Evolutionary conservation across 345 rosid species (phyloP).

Genomic region (Salix purpurea): DNA sequence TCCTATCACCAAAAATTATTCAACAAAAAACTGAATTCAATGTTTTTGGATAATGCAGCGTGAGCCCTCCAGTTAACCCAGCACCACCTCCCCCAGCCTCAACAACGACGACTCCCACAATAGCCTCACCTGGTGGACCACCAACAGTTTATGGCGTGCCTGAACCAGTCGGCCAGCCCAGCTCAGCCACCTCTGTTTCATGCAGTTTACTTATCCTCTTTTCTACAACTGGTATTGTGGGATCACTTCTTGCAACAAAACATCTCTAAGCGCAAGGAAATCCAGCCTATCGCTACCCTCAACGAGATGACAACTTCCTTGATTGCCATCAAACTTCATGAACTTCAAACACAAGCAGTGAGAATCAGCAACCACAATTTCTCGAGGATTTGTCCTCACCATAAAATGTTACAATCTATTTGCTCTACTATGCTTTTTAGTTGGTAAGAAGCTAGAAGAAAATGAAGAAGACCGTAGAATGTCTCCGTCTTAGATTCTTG

Average conservation of each 20-base stretch:
- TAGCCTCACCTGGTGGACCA: constrained; percentile 50
- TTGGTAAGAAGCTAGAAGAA: constrained; percentile 29
- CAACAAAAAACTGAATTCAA: neutral
- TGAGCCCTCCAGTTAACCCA: constrained; percentile 42
- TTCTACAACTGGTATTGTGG: constrained; percentile 30
- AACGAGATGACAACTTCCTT: constrained; percentile 17
- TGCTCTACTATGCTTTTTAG: constrained; percentile 40
- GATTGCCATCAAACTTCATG: constrained; percentile 27
- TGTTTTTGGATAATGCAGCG: constrained; percentile 39
- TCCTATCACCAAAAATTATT: neutral
- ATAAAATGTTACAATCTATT: constrained; percentile 23
- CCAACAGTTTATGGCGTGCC: constrained; percentile 56
- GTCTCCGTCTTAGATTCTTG: constrained; percentile 43
- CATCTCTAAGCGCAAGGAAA: constrained; percentile 29
- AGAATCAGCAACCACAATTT: constrained; percentile 23
- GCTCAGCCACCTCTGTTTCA: constrained; percentile 53
- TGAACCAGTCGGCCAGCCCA: constrained; percentile 80
- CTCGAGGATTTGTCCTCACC: constrained; percentile 21
- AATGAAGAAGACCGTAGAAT: constrained; percentile 41
- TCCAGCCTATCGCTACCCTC: constrained; percentile 24
- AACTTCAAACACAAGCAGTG: constrained; percentile 18
- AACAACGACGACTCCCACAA: constrained; percentile 40
- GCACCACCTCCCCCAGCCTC: constrained; percentile 34
- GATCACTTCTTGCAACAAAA: constrained; percentile 38
- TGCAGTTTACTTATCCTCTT: constrained; percentile 38